phyloP scores from a whole-genome alignment of 768 basidiomycete species.

The Rhodosporidiobolus sp. region DNA sequence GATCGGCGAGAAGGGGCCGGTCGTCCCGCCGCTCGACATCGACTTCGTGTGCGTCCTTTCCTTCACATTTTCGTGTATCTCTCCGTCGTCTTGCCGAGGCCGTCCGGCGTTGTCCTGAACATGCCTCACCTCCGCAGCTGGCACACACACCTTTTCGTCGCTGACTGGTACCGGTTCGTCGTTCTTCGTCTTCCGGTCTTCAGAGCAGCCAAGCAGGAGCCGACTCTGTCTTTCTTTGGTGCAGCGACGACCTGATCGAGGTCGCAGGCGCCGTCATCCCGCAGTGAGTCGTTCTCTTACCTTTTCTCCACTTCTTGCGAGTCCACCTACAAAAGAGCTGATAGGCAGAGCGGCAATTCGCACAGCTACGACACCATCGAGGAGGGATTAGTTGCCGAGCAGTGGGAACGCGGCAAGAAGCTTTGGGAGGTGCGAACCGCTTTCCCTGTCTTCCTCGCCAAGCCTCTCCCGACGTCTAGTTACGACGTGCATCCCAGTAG shows the following conservation, averaged over 20 bases:
- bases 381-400: neutral
- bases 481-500: neutral
- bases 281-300: neutral
- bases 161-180: neutral
- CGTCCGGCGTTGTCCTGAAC: no score
- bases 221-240: no score
- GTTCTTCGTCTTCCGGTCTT: neutral
- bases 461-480: neutral
- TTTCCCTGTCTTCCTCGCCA: neutral
- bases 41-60: conserved; percentile 3
- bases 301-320: no score
- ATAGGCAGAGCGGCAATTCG: neutral
- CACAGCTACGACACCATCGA: neutral
- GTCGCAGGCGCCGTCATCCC: neutral
- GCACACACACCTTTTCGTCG: neutral
- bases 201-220: neutral
- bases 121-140: neutral
- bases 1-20: neutral
- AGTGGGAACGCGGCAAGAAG: neutral
- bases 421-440: neutral
- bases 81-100: neutral
- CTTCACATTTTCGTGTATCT: neutral
- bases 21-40: neutral
- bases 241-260: neutral
- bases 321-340: neutral